Base-by-base conservation (phyloP, 352 stramenopile genomes). In the Pythium vanterpoolii region DNA sequence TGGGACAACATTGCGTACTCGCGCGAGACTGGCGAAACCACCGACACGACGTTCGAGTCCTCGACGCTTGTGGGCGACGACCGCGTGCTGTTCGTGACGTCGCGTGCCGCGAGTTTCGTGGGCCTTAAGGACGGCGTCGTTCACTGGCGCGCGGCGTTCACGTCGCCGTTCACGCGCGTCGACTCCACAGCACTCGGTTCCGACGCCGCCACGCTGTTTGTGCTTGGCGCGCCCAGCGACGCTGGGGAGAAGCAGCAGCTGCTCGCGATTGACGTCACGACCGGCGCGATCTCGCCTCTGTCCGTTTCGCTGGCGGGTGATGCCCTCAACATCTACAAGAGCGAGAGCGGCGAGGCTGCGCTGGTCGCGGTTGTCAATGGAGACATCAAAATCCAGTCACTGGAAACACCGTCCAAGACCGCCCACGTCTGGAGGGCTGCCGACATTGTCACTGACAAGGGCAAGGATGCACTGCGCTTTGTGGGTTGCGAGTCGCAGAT, bases 1-100 rank as follows among this genome's bases (percentile, higher is more conserved):
- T 94, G 84, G 84, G 79, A 94, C 53, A 75, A 77, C 46, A 58
- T 80, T 13, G 71, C 66, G 9, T 74, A 65, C 45, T n/a, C 36
- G 14, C 27, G 43, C 3, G n/a, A 56, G 0, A 61, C 66, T 14
- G 62, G 42, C 27, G 40, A 62, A 9, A 26, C 69, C 23, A 57
- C 58, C 3, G n/a, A n/a, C n/a, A n/a, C n/a, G n/a, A 45, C 74
- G 18, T 85, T 87, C 47, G 62, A 58, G 19, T 71, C 67, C 0
- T 55, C 86, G 18, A 73, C 87, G 26, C 60, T 74, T 28, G 52
- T 86, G 19, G 64, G 74, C 13, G 74, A 77, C 14, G 75, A 88
- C 42, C 76, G 73, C 46, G 71, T 64, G 1, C 68, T 82, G 21
- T 69, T 90, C 38, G 28, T 90, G 16, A 77, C 78, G 28, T 77